phyloP scores from a whole-genome alignment of 805 yeast genomes.

The Pichia membranifaciens region DNA sequence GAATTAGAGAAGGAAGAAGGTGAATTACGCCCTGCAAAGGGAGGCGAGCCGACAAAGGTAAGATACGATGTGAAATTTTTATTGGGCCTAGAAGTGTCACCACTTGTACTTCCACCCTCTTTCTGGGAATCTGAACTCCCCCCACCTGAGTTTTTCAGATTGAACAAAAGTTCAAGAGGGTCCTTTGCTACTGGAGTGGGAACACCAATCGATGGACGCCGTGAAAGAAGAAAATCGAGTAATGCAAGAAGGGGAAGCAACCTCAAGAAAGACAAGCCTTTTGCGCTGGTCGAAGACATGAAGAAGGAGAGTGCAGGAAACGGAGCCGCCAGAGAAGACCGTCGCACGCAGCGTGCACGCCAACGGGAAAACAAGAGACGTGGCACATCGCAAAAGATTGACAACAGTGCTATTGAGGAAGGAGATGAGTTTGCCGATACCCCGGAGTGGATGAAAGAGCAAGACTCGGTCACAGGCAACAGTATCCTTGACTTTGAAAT shows the following conservation, averaged over 20 bases:
- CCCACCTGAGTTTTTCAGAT: slow-evolving; percentile 44
- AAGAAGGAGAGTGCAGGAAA: neutral
- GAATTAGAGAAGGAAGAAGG: neutral
- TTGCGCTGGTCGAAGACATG: neutral
- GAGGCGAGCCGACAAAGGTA: neutral
- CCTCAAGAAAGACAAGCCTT: slow-evolving; percentile 1
- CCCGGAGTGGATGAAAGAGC: slow-evolving; percentile 34
- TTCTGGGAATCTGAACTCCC: slow-evolving; percentile 35
- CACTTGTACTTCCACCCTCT: slow-evolving; percentile 6
- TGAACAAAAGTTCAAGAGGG: slow-evolving; percentile 18
- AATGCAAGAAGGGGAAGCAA: slow-evolving; percentile 10
- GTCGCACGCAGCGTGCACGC: slow-evolving; percentile 13
- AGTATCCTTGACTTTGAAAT: slow-evolving; percentile 54
- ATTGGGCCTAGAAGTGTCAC: slow-evolving; percentile 8
- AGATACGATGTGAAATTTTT: slow-evolving; percentile 7
- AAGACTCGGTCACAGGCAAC: slow-evolving; percentile 37
- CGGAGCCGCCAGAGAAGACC: slow-evolving; percentile 6
- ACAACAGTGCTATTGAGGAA: slow-evolving; percentile 1
- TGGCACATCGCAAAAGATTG: slow-evolving; percentile 10
- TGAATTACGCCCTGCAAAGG: too few relatives aligned
- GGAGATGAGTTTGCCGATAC: slow-evolving; percentile 20
- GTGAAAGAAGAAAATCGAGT: slow-evolving; percentile 18
- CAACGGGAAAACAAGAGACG: slow-evolving; percentile 22
- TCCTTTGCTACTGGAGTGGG: neutral
- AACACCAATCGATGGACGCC: neutral